Base-by-base conservation (phyloP, 1,284 basidiomycete species). In the Moesziomyces antarcticus region DNA sequence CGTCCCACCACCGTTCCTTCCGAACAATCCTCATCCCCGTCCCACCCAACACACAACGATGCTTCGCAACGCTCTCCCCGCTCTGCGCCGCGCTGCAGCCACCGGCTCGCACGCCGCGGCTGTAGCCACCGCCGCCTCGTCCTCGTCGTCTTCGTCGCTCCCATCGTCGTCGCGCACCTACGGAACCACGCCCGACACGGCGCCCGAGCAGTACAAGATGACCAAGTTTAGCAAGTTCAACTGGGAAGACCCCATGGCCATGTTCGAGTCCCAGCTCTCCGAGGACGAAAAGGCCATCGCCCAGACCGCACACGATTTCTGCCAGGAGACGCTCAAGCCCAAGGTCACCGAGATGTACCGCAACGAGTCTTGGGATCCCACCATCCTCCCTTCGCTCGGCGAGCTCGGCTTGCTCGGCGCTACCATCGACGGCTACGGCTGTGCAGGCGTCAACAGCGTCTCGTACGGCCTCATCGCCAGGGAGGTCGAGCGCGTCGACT, bases 401-500 rank as follows among this genome's bases (percentile, higher is more conserved):
- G 88, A 90, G 68, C 87, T 97, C 3, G 96, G 96, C 4, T 86
- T 98, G 18, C 87, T 97, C 2, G 95, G 95, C 0, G 90, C 94
- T 1, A 97, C 94, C 0, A 97, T 98, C 75, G 84, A 92, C 67
- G 95, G 93, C 1, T 97, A 97, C 80, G 94, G 93, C 30, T 99
- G 95, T 83, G 95, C 95, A 0, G 95, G 96, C n/a, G 91, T 90
- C 24, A 92, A 91, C 80, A 91, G 90, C 75, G 93, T 96, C 21
- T 92, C 94, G 0, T 98, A 97, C 79, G 96, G 96, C 8, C 87
- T 98, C 35, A 92, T 98, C 77, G 92, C 94, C 1, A 88, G 96
- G 48, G 95, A 97, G 84, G 91, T 99, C 5, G 95, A 98, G 86
- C 87, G 93, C 55, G 90, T 99, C 42, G 96, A 99, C 85, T 97